Base-by-base conservation (phyloP, 2,329 filamentous ascomycete genomes). In the Teratosphaeriaceae sp. region DNA sequence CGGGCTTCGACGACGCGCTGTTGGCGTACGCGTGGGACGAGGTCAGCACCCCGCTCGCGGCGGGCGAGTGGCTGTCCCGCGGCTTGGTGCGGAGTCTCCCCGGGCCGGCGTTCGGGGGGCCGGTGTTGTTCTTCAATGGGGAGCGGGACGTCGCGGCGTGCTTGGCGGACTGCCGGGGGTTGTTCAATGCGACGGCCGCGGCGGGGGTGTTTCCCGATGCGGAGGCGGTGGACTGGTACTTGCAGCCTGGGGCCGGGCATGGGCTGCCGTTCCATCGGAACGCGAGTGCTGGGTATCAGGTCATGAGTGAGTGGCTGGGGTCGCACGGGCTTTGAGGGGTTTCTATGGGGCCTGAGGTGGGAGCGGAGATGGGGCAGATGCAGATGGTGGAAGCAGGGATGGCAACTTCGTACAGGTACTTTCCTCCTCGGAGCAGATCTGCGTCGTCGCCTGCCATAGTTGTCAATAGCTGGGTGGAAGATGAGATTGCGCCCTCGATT, bases 221-320 rank as follows among this genome's bases (percentile, higher is more conserved):
- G 5, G 46, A 49, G 27, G 52, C 50, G 20, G 48, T 62, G 18
- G 49, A 56, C 4, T 45, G 52, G n/a, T 51, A 56, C 31, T 50
- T 65, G 3, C 63, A 65, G 45, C 63, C 63, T 12, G 58, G 60
- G 40, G 63, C 63, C 3, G 63, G 64, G 3, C 63, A 66, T 50
- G 63, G 53, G 7, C 49, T 66, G 22, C 48, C 59, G 1, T 49
- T 66, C n/a, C 54, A 61, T 30, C 58, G 57, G n/a, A 66, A 65
- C 49, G 62, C 61, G 13, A 59, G 58, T 33, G 45, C 46, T 21
- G 51, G 50, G 5, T 46, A 20, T 21, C 20, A 38, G 26, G 44
- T 26, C 13, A 38, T 36, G 26, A 43, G 42, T 29, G 48, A 54
- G 21, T 44, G 23, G 8, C 21, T 44, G 30, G 18, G 23, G 2